phyloP scores from a whole-genome alignment of 2,329 filamentous ascomycete species.

The Macrophomina tecta region DNA sequence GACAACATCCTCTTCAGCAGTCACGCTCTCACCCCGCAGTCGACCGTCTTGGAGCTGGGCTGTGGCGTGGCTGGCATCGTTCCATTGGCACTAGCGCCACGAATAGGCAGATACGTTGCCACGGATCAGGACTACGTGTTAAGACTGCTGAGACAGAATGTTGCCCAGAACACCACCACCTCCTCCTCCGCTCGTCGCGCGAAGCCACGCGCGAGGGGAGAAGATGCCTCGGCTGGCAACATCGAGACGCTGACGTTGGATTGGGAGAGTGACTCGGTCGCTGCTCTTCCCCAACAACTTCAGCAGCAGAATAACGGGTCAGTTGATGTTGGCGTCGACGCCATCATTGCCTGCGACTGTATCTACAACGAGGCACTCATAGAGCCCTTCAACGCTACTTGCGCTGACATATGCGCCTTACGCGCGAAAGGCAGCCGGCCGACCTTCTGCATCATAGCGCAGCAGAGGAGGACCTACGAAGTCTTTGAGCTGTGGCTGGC shows the following conservation, averaged over 20 bases:
- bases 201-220: conserved; percentile 12
- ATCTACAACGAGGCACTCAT: conserved; percentile 93
- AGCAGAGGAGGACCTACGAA: conserved; percentile 84
- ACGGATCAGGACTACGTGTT: conserved; percentile 90
- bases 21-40: conserved; percentile 59
- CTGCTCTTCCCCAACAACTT: conserved; percentile 58
- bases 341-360: conserved; percentile 86
- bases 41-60: conserved; percentile 79
- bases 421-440: conserved; percentile 52
- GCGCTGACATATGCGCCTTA: conserved; percentile 73
- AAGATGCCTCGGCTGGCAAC: conserved; percentile 17
- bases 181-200: conserved; percentile 8
- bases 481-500: conserved; percentile 84
- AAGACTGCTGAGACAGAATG: conserved; percentile 76
- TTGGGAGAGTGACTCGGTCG: conserved; percentile 72
- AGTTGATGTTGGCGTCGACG: conserved; percentile 63
- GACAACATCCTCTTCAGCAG: conserved; percentile 66
- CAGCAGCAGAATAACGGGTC: conserved; percentile 36
- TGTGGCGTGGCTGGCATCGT: conserved; percentile 85
- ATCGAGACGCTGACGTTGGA: conserved; percentile 54
- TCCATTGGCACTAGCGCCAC: conserved; percentile 69
- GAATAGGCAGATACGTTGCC: conserved; percentile 71
- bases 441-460: conserved; percentile 80
- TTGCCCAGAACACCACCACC: conserved; percentile 55
- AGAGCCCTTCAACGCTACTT: conserved; percentile 80